Percentiles rank a stretch among this genome's conserved stretches.
Conservation (phyloP, 164 flowering plant species). For the Vitis riparia region DNA sequence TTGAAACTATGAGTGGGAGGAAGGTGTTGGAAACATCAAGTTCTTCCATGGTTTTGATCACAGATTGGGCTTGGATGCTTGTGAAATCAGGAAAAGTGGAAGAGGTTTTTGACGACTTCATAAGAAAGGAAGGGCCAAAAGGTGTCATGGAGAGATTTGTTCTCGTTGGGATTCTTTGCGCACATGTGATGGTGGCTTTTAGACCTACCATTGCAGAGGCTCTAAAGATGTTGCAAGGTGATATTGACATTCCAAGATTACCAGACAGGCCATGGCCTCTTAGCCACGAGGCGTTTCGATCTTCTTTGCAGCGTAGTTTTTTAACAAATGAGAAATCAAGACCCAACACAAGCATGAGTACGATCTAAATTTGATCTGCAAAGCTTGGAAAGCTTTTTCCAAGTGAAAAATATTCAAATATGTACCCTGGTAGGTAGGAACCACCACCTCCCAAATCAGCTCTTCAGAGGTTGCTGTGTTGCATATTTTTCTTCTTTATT, state of each 20-base stretch:
- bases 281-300: slow-evolving; percentile 26
- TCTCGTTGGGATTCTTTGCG: slow-evolving; percentile 42
- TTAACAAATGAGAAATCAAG: slow-evolving; percentile 6
- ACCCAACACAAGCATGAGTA: slow-evolving; percentile 6
- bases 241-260: slow-evolving; percentile 39
- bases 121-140: slow-evolving; percentile 31
- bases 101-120: slow-evolving; percentile 22
- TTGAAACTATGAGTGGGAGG: slow-evolving; percentile 37
- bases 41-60: slow-evolving; percentile 23
- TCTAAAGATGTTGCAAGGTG: slow-evolving; percentile 42
- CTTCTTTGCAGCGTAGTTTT: slow-evolving; percentile 3
- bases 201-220: slow-evolving; percentile 47
- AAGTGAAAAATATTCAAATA: too few relatives aligned
- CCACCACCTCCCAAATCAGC: too few relatives aligned
- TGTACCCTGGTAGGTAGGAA: too few relatives aligned
- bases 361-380: not conserved
- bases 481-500: too few relatives aligned
- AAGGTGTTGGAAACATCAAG: slow-evolving; percentile 27
- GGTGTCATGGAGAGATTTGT: slow-evolving; percentile 48
- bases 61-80: slow-evolving; percentile 43
- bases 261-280: slow-evolving; percentile 44
- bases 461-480: not conserved
- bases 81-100: slow-evolving; percentile 26
- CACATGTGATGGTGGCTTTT: slow-evolving; percentile 45
- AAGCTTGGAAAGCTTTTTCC: too few relatives aligned